A percentile compares a stretch with the other conserved stretches of the same genome.
Evolutionary conservation across 345 rosid species (phyloP).

Genomic region (Gossypium rotundifolium): DNA sequence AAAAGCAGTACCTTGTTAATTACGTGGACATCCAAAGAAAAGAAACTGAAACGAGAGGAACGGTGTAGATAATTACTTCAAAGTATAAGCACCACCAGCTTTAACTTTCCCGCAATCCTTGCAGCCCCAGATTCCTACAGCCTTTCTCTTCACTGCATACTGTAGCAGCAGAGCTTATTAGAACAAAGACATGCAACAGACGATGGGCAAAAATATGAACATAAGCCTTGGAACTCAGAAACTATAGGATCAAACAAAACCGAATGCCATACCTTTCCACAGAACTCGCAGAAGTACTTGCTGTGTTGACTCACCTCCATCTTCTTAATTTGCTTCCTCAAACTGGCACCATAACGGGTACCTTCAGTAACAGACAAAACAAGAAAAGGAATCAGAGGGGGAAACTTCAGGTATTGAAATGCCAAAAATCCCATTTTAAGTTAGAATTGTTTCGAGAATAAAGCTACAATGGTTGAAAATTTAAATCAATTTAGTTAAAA

Average conservation of each 20-base stretch:
- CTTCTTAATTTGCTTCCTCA: slow-evolving; percentile 84
- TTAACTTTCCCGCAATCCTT: slow-evolving; percentile 94
- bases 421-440: not conserved
- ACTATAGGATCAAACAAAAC: not conserved
- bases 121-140: slow-evolving; percentile 97
- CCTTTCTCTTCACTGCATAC: slow-evolving; percentile 94
- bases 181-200: not conserved
- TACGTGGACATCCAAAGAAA: not conserved
- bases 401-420: not conserved
- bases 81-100: slow-evolving; percentile 93
- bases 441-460: not conserved
- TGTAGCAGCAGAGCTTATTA: slow-evolving; percentile 18
- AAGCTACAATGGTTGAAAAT: not conserved
- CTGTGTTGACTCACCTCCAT: slow-evolving; percentile 86
- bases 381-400: not conserved
- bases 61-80: slow-evolving; percentile 47
- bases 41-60: not conserved
- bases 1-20: slow-evolving; percentile 2
- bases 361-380: slow-evolving; percentile 29
- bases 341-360: slow-evolving; percentile 82
- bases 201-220: not conserved
- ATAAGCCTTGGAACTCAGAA: not conserved
- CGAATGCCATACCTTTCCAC: slow-evolving; percentile 54
- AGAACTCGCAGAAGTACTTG: slow-evolving; percentile 79
- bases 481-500: not conserved